Conservation (phyloP, 768 basidiomycete genomes). For the Mycena kentingensis region DNA sequence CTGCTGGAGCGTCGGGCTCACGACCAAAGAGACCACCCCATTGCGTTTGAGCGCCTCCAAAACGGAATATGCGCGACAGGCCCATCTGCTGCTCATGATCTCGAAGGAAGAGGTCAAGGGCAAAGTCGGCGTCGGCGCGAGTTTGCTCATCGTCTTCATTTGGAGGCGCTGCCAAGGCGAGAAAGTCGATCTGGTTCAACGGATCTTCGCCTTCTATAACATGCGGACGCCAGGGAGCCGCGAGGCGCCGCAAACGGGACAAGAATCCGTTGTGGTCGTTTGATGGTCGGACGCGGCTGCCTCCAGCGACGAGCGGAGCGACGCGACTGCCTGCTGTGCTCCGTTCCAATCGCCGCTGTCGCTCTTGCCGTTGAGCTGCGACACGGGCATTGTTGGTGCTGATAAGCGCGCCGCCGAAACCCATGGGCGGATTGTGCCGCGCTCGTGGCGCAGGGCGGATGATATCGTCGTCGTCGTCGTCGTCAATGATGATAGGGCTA, state of each 20-base stretch:
- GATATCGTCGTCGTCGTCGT: not conserved
- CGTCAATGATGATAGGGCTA: conserved; percentile 8
- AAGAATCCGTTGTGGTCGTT: not conserved
- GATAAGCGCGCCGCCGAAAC: conserved; percentile 65
- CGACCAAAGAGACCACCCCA: conserved; percentile 10
- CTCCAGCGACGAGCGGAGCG: conserved; percentile 5
- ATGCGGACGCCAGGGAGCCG: conserved; percentile 16
- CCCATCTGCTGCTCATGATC: conserved; percentile 16
- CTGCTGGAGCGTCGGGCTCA: conserved; percentile 20
- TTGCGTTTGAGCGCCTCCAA: conserved; percentile 23
- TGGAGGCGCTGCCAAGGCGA: conserved; percentile 5
- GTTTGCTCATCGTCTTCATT: conserved; percentile 3
- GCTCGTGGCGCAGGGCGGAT: conserved; percentile 6
- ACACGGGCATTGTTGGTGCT: conserved; percentile 36
- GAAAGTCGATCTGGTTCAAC: conserved; percentile 11
- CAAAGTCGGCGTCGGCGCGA: conserved; percentile 21
- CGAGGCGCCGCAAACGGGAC: conserved; percentile 5
- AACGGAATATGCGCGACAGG: conserved; percentile 14
- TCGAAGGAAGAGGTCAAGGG: conserved; percentile 18
- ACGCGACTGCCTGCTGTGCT: conserved; percentile 15
- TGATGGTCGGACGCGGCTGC: not conserved
- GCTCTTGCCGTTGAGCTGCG: conserved; percentile 19
- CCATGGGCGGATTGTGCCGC: conserved; percentile 55
- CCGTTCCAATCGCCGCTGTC: conserved; percentile 8
- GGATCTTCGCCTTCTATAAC: not conserved